Percentiles rank a stretch among this genome's conserved stretches.
Evolutionary conservation across 164 flowering plant genomes (phyloP).

Genomic region (Saururus chinensis): DNA sequence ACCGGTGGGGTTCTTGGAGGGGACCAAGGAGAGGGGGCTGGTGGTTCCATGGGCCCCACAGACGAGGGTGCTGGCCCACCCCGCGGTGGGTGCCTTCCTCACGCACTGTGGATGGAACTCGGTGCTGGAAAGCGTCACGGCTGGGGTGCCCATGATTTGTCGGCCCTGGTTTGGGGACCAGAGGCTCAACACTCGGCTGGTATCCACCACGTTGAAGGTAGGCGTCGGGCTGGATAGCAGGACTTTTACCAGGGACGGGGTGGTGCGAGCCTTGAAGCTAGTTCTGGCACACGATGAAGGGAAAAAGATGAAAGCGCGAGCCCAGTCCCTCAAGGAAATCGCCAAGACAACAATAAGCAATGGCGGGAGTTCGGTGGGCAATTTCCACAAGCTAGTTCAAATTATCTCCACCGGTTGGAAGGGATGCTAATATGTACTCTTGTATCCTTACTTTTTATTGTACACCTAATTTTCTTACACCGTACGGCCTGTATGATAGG

Average conservation of each 20-base stretch:
- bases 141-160: slow-evolving; percentile 26
- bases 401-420: slow-evolving; percentile 1
- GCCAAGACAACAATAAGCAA: slow-evolving; percentile 12
- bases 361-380: slow-evolving; percentile 12
- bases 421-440: too few species aligned
- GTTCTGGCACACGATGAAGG: slow-evolving; percentile 10
- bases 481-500: too few species aligned
- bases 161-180: slow-evolving; percentile 28
- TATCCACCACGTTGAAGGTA: slow-evolving; percentile 13
- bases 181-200: slow-evolving; percentile 12
- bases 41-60: slow-evolving; percentile 32
- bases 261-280: slow-evolving; percentile 5
- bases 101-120: slow-evolving; percentile 34
- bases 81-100: slow-evolving; percentile 17
- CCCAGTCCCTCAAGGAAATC: slow-evolving; percentile 5
- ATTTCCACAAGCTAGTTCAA: slow-evolving; percentile 7
- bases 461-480: too few species aligned
- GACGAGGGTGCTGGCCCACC: slow-evolving; percentile 13
- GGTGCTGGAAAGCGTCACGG: slow-evolving; percentile 17
- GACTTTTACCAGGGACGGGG: slow-evolving; percentile 9
- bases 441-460: too few species aligned
- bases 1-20: slow-evolving; percentile 15
- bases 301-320: slow-evolving; percentile 12
- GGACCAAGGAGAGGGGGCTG: slow-evolving; percentile 10
- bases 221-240: slow-evolving; percentile 12